phyloP scores from a whole-genome alignment of 2,329 filamentous ascomycete species.

The Aureobasidium sp. region DNA sequence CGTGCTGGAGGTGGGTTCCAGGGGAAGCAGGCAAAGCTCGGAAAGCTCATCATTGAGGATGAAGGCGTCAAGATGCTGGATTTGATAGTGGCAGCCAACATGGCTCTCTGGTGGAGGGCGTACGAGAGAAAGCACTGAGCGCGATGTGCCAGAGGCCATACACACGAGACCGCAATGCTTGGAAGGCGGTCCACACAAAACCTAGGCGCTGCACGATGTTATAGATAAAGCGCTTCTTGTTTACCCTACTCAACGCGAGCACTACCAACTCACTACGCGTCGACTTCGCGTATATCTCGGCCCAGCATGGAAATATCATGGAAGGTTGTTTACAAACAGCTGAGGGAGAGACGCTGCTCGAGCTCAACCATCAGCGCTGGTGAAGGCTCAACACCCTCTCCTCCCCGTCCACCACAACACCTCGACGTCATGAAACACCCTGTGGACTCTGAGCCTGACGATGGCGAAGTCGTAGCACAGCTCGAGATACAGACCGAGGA shows the following conservation, averaged over 20 bases:
- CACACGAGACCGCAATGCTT: not conserved
- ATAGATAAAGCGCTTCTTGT: not conserved
- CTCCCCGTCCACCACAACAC: not conserved
- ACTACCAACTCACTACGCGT: not conserved
- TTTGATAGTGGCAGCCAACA: constrained; percentile 78
- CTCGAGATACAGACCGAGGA: not conserved
- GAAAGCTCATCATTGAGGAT: constrained; percentile 81
- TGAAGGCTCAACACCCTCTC: not conserved
- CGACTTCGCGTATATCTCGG: not conserved
- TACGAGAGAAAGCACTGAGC: constrained; percentile 47
- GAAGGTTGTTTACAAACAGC: not conserved
- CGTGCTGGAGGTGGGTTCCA: constrained; percentile 76
- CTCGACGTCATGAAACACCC: not conserved
- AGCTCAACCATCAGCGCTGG: not conserved
- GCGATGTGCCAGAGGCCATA: not conserved
- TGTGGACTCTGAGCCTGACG: not conserved
- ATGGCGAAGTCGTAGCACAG: not conserved
- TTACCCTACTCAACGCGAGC: not conserved
- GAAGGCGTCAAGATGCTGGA: constrained; percentile 94
- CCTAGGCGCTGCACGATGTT: not conserved
- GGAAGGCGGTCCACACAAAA: not conserved
- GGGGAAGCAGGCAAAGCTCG: constrained; percentile 82
- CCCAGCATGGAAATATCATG: not conserved
- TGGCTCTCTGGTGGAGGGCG: constrained; percentile 87
- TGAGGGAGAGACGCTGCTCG: not conserved